Evolutionary conservation across 2,329 filamentous ascomycete species (phyloP).

Genomic region (Pseudohalonectria lignicola): DNA sequence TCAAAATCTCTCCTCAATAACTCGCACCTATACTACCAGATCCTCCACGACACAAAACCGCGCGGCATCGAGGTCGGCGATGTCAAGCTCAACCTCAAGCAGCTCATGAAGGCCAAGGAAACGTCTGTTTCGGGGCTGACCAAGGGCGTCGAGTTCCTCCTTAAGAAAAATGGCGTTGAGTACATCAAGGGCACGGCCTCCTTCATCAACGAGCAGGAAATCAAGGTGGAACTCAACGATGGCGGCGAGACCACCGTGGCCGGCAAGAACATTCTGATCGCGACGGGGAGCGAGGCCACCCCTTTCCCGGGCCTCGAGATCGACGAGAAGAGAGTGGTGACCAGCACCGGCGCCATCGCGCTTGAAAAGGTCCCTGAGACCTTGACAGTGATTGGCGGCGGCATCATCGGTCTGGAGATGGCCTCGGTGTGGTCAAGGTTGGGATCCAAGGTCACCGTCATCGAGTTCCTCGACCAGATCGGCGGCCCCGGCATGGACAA

Average conservation of each 20-base stretch:
- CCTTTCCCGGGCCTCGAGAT: slow-evolving; percentile 93
- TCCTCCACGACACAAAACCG: slow-evolving; percentile 92
- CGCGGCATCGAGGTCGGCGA: slow-evolving; percentile 96
- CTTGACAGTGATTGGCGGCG: slow-evolving; percentile 94
- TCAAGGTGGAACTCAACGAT: slow-evolving; percentile 83
- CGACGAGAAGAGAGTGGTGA: slow-evolving; percentile 95
- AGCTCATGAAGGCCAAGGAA: slow-evolving; percentile 99
- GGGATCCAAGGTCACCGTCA: slow-evolving; percentile 88
- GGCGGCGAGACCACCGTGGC: slow-evolving; percentile 80
- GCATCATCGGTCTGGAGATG: slow-evolving; percentile 99
- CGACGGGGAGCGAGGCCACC: slow-evolving; percentile 88
- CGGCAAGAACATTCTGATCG: slow-evolving; percentile 97
- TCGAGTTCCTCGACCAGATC: slow-evolving; percentile 93
- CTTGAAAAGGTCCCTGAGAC: slow-evolving; percentile 88
- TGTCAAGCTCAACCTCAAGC: slow-evolving; percentile 86
- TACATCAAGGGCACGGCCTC: slow-evolving; percentile 90
- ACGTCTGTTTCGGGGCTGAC: slow-evolving; percentile 79
- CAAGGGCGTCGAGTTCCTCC: slow-evolving; percentile 94
- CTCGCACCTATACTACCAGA: slow-evolving; percentile 95
- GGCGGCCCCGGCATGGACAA: slow-evolving; percentile 95
- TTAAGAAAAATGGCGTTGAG: slow-evolving; percentile 99
- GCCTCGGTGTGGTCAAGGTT: slow-evolving; percentile 93
- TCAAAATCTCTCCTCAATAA: slow-evolving; percentile 99
- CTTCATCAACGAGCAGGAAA: slow-evolving; percentile 79
- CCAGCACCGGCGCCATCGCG: slow-evolving; percentile 87